A percentile compares a stretch with the other conserved stretches of the same genome.
Conservation (phyloP, 495 filamentous ascomycete genomes). For the Penicillium lagena region DNA sequence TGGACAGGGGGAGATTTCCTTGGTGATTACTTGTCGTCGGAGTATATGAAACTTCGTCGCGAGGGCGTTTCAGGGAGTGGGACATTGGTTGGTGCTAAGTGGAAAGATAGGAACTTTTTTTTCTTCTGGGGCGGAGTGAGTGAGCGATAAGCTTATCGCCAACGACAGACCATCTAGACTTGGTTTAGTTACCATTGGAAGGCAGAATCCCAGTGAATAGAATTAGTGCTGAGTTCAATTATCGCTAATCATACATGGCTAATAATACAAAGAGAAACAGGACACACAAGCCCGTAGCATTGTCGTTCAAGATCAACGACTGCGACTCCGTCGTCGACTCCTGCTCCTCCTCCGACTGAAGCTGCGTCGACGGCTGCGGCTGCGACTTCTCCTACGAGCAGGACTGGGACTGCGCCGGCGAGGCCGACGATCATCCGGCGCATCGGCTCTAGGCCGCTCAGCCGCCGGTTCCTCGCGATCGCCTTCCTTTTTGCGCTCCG, state of each 20-base stretch:
- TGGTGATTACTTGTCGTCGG: too few species aligned
- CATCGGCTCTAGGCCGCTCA: conserved; percentile 23
- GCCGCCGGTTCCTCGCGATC: conserved; percentile 14
- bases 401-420: conserved; percentile 10
- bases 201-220: not conserved
- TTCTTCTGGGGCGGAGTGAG: too few species aligned
- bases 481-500: conserved; percentile 24
- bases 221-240: not conserved
- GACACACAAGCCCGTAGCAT: too few species aligned
- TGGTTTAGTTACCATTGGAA: too few species aligned
- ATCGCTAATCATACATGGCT: conserved; percentile 7
- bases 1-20: too few species aligned
- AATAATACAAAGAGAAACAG: conserved; percentile 2
- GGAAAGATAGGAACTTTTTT: too few species aligned
- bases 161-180: too few species aligned
- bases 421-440: conserved; percentile 10
- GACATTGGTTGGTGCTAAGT: too few species aligned
- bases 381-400: conserved; percentile 2
- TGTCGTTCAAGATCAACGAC: not conserved
- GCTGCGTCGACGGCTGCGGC: conserved; percentile 6
- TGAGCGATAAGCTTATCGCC: too few species aligned
- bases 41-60: too few species aligned
- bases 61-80: too few species aligned
- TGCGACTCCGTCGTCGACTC: conserved; percentile 1
- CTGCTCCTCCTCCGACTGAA: not conserved